Percentiles rank a stretch among this genome's conserved stretches.
Evolutionary conservation across 1,139 yeast genomes (phyloP).

Genomic region (Sugiyamaella neomexicana): DNA sequence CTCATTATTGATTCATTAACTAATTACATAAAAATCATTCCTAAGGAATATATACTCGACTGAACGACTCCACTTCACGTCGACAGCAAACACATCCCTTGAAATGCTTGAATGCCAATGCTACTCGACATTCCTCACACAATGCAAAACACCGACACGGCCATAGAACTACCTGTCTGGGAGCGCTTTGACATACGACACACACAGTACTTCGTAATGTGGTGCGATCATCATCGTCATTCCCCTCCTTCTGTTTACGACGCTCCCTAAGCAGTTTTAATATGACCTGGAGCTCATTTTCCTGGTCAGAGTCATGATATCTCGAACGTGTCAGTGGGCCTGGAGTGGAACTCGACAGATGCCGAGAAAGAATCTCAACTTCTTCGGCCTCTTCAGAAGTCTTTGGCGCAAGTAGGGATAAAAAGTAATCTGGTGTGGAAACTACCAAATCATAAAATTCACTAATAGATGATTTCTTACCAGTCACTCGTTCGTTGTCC

Average conservation of each 20-base stretch:
- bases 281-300: slow-evolving; percentile 16
- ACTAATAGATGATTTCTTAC: slow-evolving; percentile 7
- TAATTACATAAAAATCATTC: background rate
- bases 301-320: slow-evolving; percentile 20
- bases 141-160: slow-evolving; percentile 90
- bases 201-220: slow-evolving; percentile 44
- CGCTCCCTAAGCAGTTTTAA: slow-evolving; percentile 19
- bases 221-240: slow-evolving; percentile 20
- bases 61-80: slow-evolving; percentile 56
- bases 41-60: slow-evolving; percentile 31
- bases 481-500: slow-evolving; percentile 11
- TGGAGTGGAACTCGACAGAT: slow-evolving; percentile 19
- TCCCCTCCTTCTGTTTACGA: slow-evolving; percentile 15
- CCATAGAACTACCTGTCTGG: slow-evolving; percentile 82
- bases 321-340: slow-evolving; percentile 30
- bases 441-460: slow-evolving; percentile 31
- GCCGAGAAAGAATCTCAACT: slow-evolving; percentile 29
- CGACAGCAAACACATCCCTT: slow-evolving; percentile 87
- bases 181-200: slow-evolving; percentile 76
- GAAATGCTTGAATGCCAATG: slow-evolving; percentile 72
- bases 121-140: slow-evolving; percentile 78
- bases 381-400: slow-evolving; percentile 29
- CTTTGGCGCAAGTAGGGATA: slow-evolving; percentile 31
- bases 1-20: slow-evolving; percentile 4
- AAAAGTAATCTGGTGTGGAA: slow-evolving; percentile 28